These are phyloP conservation scores for Diddensiella santjacobensis DNA, from an alignment of 805 yeast species.

Conservation along the genomic window DNA sequence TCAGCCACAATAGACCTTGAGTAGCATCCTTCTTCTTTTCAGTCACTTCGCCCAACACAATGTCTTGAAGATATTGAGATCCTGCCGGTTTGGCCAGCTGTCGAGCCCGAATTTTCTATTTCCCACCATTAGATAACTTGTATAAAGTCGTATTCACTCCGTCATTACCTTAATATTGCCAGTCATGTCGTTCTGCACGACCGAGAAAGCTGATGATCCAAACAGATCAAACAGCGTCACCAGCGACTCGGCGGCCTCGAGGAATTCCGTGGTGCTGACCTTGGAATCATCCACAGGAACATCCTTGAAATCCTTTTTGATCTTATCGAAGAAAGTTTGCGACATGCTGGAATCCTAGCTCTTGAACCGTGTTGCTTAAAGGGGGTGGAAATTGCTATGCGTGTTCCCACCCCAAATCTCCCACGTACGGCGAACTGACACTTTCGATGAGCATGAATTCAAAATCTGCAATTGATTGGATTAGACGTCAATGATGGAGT, in stretches of 20 bases:
- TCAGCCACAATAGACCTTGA: slow-evolving; percentile 85
- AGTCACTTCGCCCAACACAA: slow-evolving; percentile 67
- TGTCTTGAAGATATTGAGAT: slow-evolving; percentile 68
- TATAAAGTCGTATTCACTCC: not conserved
- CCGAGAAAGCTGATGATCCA: slow-evolving; percentile 79
- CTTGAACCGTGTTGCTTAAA: no score
- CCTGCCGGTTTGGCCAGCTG: slow-evolving; percentile 60
- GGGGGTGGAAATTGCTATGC: no score
- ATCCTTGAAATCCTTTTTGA: slow-evolving; percentile 69
- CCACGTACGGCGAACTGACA: no score
- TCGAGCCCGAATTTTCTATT: slow-evolving; percentile 59
- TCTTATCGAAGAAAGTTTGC: slow-evolving; percentile 71
- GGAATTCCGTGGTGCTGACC: slow-evolving; percentile 68
- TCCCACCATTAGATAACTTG: not conserved
- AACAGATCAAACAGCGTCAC: slow-evolving; percentile 78
- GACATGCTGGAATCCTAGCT: no score
- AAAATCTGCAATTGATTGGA: no score
- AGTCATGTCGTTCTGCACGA: slow-evolving; percentile 82
- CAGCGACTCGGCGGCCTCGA: slow-evolving; percentile 79
- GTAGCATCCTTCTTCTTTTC: slow-evolving; percentile 74
- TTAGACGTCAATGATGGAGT: no score
- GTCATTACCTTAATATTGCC: slow-evolving; percentile 61
- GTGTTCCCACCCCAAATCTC: no score
- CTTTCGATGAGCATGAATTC: no score
- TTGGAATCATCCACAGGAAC: slow-evolving; percentile 62